phyloP scores from a whole-genome alignment of 1,284 basidiomycete species.

The Apiotrichum siamense region DNA sequence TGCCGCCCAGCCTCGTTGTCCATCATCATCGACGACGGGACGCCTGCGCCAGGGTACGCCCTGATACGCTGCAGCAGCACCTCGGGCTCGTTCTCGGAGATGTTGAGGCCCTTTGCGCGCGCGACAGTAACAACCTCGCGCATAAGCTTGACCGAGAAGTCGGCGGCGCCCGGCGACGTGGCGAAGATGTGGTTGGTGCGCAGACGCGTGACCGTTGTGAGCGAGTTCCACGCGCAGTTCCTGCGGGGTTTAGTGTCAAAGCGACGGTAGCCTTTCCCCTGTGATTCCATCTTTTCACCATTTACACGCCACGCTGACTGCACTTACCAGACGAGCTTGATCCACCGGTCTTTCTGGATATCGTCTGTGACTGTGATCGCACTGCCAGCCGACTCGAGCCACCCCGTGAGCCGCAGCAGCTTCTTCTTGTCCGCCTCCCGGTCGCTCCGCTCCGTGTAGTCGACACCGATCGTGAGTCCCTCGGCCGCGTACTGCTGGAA shows the following conservation, averaged over 20 bases:
- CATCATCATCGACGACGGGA: slow-evolving; percentile 45
- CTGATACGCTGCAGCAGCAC: slow-evolving; percentile 41
- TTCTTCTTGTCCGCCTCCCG: slow-evolving; percentile 29
- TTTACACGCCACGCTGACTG: not conserved
- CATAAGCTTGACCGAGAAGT: slow-evolving; percentile 40
- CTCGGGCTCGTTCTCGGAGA: slow-evolving; percentile 40
- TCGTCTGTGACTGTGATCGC: slow-evolving; percentile 45
- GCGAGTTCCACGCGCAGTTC: slow-evolving; percentile 43
- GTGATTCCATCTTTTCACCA: not conserved
- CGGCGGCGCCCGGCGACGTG: slow-evolving; percentile 33
- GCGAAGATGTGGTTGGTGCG: slow-evolving; percentile 42
- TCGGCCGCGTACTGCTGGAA: slow-evolving; percentile 45
- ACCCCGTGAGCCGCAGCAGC: slow-evolving; percentile 36
- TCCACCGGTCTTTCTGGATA: slow-evolving; percentile 51
- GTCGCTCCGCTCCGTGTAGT: slow-evolving; percentile 25
- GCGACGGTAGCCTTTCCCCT: not conserved
- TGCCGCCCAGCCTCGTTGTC: slow-evolving; percentile 39
- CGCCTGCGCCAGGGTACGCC: slow-evolving; percentile 31
- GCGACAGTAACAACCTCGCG: slow-evolving; percentile 45
- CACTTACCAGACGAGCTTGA: slow-evolving; percentile 48
- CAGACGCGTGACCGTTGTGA: slow-evolving; percentile 40
- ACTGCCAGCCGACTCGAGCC: slow-evolving; percentile 42
- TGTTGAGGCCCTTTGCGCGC: slow-evolving; percentile 42
- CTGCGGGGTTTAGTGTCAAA: slow-evolving; percentile 9
- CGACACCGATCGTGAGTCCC: slow-evolving; percentile 46